Evolutionary conservation across 225 moss, liverwort and hornwort genomes (phyloP).

Genomic region (Sphagnum tenellum): DNA sequence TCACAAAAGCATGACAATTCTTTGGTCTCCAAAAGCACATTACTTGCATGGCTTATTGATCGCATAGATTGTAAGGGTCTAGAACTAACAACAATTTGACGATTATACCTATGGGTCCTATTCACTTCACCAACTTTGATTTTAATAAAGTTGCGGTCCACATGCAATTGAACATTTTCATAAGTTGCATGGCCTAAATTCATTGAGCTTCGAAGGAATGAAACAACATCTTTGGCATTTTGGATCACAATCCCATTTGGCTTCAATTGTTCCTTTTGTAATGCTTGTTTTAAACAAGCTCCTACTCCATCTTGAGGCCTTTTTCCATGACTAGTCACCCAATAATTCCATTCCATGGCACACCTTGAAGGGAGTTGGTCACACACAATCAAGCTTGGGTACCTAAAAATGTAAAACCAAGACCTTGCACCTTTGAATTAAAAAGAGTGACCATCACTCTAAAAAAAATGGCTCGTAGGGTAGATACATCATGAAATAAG

Average conservation of each 20-base stretch:
- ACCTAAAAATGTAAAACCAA: background rate
- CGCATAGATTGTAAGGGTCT: background rate
- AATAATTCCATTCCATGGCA: background rate
- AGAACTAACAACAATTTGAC: background rate
- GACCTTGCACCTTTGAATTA: too few relatives aligned
- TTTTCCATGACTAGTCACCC: background rate
- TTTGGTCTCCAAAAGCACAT: background rate
- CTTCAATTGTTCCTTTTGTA: background rate
- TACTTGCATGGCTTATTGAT: background rate
- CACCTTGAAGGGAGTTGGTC: background rate
- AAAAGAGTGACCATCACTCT: too few relatives aligned
- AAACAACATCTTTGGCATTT: background rate
- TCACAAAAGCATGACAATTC: background rate
- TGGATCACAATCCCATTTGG: background rate
- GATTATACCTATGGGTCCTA: background rate
- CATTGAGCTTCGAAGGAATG: background rate
- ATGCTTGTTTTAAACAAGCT: constrained; percentile 3
- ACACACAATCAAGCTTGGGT: background rate
- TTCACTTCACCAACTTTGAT: background rate
- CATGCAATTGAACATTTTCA: background rate
- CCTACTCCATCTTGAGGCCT: background rate
- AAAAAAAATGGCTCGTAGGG: too few relatives aligned
- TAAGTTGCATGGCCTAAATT: background rate
- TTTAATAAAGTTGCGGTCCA: background rate
- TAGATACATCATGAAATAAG: too few relatives aligned